A percentile compares a stretch with the other conserved stretches of the same genome.
phyloP scores from a whole-genome alignment of 352 stramenopile genomes.

The Phytophthora foliorum region DNA sequence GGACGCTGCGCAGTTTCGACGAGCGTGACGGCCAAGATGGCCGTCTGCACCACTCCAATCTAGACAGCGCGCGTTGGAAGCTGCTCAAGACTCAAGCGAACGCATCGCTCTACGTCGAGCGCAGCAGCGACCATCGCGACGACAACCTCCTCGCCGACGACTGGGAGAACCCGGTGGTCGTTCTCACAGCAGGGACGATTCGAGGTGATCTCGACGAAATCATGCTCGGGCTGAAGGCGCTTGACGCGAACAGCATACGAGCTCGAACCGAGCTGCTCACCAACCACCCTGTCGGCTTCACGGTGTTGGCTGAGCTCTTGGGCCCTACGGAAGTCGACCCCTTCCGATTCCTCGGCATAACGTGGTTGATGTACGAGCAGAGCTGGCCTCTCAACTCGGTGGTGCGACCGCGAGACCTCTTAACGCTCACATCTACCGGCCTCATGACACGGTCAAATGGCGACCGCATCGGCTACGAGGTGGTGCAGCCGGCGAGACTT shows the following conservation, averaged over 20 bases:
- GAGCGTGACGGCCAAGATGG: conserved; percentile 17
- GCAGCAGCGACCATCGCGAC: neutral
- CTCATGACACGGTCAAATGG: conserved; percentile 38
- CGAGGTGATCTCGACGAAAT: conserved; percentile 34
- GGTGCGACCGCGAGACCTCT: conserved; percentile 43
- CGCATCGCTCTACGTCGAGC: conserved; percentile 33
- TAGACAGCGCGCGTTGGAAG: conserved; percentile 36
- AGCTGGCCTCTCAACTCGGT: conserved; percentile 34
- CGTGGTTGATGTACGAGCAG: conserved; percentile 42
- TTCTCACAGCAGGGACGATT: conserved; percentile 33
- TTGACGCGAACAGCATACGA: conserved; percentile 21
- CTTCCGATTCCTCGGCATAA: conserved; percentile 45
- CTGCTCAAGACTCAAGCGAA: conserved; percentile 34
- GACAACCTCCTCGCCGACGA: conserved; percentile 8
- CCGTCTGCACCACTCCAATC: conserved; percentile 23
- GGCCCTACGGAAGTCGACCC: conserved; percentile 40
- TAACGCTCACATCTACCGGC: conserved; percentile 41
- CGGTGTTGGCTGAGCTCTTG: conserved; percentile 36
- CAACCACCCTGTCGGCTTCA: conserved; percentile 15
- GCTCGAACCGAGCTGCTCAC: conserved; percentile 29
- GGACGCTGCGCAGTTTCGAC: conserved; percentile 39
- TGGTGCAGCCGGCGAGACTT: conserved; percentile 52
- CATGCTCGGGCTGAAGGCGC: conserved; percentile 35
- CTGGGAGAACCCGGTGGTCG: conserved; percentile 27
- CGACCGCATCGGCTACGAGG: conserved; percentile 56